phyloP scores from a whole-genome alignment of 345 rosid genomes.

The Acer campestre region DNA sequence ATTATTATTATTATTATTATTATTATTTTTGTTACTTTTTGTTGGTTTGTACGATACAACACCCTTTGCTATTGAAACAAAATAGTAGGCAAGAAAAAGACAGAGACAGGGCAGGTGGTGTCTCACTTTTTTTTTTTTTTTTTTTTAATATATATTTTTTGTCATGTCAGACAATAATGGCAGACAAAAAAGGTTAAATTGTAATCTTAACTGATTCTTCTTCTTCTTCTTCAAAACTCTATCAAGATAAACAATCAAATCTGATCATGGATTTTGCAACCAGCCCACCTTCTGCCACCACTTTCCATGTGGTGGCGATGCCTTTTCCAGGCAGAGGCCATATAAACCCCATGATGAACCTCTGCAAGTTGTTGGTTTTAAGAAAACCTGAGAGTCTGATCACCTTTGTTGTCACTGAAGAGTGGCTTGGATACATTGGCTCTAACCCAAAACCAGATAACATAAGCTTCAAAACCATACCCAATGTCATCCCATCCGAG shows the following conservation, averaged over 20 bases:
- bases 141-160: too few species aligned
- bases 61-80: too few species aligned
- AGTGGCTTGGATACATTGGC: conserved; percentile 35
- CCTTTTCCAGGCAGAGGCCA: conserved; percentile 48
- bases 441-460: conserved; percentile 18
- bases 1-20: too few species aligned
- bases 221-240: background rate
- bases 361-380: conserved; percentile 37
- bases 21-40: too few species aligned
- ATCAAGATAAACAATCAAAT: background rate
- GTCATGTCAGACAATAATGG: too few species aligned
- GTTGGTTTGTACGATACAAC: too few species aligned
- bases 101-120: too few species aligned
- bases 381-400: conserved; percentile 24
- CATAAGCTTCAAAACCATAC: conserved; percentile 27
- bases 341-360: conserved; percentile 46
- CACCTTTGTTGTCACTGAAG: conserved; percentile 40
- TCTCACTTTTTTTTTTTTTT: too few species aligned
- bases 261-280: conserved; percentile 10
- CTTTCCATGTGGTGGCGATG: conserved; percentile 37
- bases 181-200: too few species aligned
- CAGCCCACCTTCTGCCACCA: background rate
- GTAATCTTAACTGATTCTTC: background rate
- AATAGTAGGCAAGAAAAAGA: too few species aligned
- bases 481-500: conserved; percentile 39